A percentile compares a stretch with the other conserved stretches of the same genome.
phyloP scores from a whole-genome alignment of 177 flowering plant species.

The Telopea speciosissima region DNA sequence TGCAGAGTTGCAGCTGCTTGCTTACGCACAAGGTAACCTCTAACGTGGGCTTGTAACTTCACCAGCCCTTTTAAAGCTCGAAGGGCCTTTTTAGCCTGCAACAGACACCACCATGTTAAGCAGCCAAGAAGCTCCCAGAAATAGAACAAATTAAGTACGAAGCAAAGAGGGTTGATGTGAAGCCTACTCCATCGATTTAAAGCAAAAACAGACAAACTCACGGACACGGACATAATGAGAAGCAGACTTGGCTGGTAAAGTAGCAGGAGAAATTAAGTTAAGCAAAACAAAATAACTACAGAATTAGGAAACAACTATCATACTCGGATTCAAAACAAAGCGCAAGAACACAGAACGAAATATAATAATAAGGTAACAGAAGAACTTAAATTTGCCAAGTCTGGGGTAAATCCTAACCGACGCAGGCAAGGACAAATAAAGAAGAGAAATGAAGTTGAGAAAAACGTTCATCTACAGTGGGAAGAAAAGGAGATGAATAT shows the following conservation, averaged over 20 bases:
- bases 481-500: background rate
- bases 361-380: too few relatives aligned
- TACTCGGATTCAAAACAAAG: background rate
- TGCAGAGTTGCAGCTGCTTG: conserved; percentile 55
- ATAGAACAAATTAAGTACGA: background rate
- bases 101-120: background rate
- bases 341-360: background rate
- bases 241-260: background rate
- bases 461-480: background rate
- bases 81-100: conserved; percentile 50
- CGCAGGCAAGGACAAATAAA: background rate
- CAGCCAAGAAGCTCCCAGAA: background rate
- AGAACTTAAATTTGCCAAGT: too few relatives aligned
- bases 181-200: too few relatives aligned
- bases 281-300: too few relatives aligned
- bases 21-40: conserved; percentile 68
- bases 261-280: background rate
- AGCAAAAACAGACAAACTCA: background rate
- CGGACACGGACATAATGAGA: too few relatives aligned
- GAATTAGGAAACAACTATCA: background rate
- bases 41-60: conserved; percentile 60
- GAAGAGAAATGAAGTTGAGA: background rate
- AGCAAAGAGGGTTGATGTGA: too few relatives aligned
- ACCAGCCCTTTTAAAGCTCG: conserved; percentile 66
- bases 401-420: too few relatives aligned